A percentile compares a stretch with the other conserved stretches of the same genome.
Conservation (phyloP, 2,329 filamentous ascomycete genomes). For the Gremmenia infestans region DNA sequence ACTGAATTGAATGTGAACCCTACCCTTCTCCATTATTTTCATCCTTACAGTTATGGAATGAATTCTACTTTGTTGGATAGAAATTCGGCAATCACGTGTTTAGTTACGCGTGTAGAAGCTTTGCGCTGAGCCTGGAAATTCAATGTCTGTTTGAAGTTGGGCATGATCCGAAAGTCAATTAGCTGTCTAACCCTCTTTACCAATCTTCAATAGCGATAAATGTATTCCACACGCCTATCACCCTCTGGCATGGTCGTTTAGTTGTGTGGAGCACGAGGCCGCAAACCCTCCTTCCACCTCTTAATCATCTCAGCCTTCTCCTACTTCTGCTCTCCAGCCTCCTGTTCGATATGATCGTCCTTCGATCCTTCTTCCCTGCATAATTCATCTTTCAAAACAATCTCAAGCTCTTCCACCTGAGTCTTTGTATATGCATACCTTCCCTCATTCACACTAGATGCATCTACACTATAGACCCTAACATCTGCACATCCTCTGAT, state of each 20-base stretch:
- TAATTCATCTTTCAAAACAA: not conserved
- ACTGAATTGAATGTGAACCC: too few species aligned
- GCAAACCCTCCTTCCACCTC: not conserved
- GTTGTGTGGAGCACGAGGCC: not conserved
- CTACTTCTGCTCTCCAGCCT: not conserved
- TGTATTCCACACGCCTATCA: not conserved
- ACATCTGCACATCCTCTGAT: not conserved
- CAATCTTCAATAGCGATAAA: not conserved
- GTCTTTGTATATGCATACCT: not conserved
- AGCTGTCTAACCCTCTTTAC: not conserved
- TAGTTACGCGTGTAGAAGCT: too few species aligned
- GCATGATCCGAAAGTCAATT: too few species aligned
- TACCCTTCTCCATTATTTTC: too few species aligned
- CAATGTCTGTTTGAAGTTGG: too few species aligned
- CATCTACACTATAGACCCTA: not conserved
- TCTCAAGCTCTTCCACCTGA: not conserved
- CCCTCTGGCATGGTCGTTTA: not conserved
- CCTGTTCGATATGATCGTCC: not conserved
- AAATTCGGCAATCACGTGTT: too few species aligned
- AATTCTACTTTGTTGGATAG: too few species aligned
- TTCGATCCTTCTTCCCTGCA: not conserved
- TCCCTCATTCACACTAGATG: not conserved
- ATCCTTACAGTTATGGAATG: too few species aligned
- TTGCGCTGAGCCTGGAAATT: too few species aligned
- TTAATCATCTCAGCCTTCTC: not conserved